phyloP scores from a whole-genome alignment of 495 filamentous ascomycete genomes.

The Pyrenula aspistea region DNA sequence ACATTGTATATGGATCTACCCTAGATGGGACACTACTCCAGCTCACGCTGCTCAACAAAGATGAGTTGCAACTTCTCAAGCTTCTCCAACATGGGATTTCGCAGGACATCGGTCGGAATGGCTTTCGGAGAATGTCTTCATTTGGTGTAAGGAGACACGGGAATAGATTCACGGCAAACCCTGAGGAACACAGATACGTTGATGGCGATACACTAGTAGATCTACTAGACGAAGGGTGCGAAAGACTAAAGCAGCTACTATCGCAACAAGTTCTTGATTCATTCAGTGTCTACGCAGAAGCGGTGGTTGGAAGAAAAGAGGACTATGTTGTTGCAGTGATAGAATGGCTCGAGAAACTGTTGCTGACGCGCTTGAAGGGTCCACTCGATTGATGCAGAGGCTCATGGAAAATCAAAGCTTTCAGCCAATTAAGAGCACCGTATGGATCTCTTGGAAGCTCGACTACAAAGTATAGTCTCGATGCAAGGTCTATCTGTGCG shows the following conservation, averaged over 20 bases:
- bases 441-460: no score
- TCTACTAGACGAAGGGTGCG: conserved; percentile 33
- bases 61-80: conserved; percentile 47
- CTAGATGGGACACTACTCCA: conserved; percentile 55
- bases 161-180: neutral
- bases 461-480: no score
- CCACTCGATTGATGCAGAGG: neutral
- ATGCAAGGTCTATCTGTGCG: no score
- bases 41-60: conserved; percentile 40
- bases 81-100: conserved; percentile 49
- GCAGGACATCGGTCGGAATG: conserved; percentile 3
- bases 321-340: conserved; percentile 16
- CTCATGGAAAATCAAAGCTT: no score
- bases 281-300: conserved; percentile 6
- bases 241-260: conserved; percentile 29
- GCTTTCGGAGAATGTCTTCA: neutral
- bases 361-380: conserved; percentile 2
- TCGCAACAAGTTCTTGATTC: conserved; percentile 5
- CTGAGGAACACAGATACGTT: conserved; percentile 34
- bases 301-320: conserved; percentile 10
- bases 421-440: no score
- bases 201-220: conserved; percentile 54
- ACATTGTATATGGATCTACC: conserved; percentile 42
- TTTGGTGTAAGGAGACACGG: neutral
- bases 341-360: conserved; percentile 18